Percentiles rank a stretch among this genome's conserved stretches.
phyloP scores from a whole-genome alignment of 2,329 filamentous ascomycete genomes.

The Ceratocystis albifundus region DNA sequence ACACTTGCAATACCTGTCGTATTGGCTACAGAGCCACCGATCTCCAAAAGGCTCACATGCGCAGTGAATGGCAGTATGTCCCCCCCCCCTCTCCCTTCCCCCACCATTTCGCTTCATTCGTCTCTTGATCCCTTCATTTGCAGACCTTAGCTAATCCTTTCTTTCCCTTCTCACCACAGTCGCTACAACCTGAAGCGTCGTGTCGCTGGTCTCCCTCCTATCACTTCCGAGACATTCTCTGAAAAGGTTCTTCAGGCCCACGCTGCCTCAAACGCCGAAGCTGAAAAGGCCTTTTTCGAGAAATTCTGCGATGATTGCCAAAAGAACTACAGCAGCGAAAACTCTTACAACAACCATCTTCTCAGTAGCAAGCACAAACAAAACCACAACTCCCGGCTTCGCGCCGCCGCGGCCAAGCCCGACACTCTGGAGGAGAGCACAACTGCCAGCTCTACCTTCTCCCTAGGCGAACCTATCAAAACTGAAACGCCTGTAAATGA shows the following conservation, averaged over 20 bases:
- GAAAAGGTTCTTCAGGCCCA: constrained; percentile 92
- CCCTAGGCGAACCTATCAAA: constrained; percentile 65
- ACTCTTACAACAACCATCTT: constrained; percentile 87
- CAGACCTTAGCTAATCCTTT: constrained; percentile 9
- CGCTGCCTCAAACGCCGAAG: constrained; percentile 69
- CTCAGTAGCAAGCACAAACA: constrained; percentile 77
- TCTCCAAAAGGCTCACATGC: constrained; percentile 90
- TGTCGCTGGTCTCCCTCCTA: constrained; percentile 78
- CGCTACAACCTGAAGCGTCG: constrained; percentile 94
- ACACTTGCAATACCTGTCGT: constrained; percentile 96
- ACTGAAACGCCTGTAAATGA: constrained; percentile 37
- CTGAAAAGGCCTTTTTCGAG: constrained; percentile 80
- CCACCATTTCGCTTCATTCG: not conserved
- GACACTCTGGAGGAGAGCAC: constrained; percentile 65
- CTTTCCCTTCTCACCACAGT: constrained; percentile 34
- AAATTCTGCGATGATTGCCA: constrained; percentile 70
- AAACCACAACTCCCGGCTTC: constrained; percentile 34
- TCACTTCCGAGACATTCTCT: constrained; percentile 83
- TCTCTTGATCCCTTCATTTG: not conserved
- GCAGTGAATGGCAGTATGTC: constrained; percentile 94
- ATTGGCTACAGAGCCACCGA: constrained; percentile 93
- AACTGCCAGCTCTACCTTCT: constrained; percentile 82
- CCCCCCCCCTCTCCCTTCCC: not conserved
- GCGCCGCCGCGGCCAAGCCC: constrained; percentile 32
- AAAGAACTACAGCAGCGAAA: constrained; percentile 93